Base-by-base conservation (phyloP, 2,329 filamentous ascomycete species). In the Monosporascus ibericus region DNA sequence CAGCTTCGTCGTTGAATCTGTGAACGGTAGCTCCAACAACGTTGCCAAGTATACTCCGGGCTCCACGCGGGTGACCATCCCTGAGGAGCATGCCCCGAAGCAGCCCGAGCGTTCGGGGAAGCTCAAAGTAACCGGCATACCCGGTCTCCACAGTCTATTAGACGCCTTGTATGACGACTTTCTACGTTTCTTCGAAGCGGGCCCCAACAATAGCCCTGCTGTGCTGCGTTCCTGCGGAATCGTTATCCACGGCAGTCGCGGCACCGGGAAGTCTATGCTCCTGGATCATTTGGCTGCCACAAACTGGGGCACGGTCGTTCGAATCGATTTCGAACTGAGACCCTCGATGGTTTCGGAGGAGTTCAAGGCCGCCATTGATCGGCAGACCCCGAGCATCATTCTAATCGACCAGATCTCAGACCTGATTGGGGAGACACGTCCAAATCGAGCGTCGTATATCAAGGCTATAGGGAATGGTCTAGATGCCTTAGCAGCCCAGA, bases 251-350 rank as follows among this genome's bases (percentile, higher is more conserved):
- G 92, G 92, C 15, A 85, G 88, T 18, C 82, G 83, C 56, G 92
- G 92, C 11, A 95, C 89, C 0, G 92, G 92, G 24, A 96, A 96
- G 72, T 87, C 84, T 0, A 78, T 87, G 57, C 74, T 96, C 0
- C 73, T 96, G 1, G 69, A 86, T 17, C 80, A 81, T 34, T 75
- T 96, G 20, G 80, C 84, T 8, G 77, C 75, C 6, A 81, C 84
- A 0, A 79, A 78, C 53, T 96, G 90, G 88, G 82, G 81, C 22
- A 81, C 80, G 40, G 82, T 91, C 1, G 79, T 87, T 58, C 78
- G 74, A 51, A 73, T 92, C 50, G 74, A 79, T 51, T 72, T 76
- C 5, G 76, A 81, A 56, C 30, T 27, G 22, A 85, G 84, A 63
- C 69, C 80, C 3, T 63, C 80, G 0, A 75, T 79, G 2, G 77